Evolutionary conservation across 2,329 filamentous ascomycete genomes (phyloP), one percentile per base, ranked within the genome.

Genomic region (Helminthosporium solani): DNA sequence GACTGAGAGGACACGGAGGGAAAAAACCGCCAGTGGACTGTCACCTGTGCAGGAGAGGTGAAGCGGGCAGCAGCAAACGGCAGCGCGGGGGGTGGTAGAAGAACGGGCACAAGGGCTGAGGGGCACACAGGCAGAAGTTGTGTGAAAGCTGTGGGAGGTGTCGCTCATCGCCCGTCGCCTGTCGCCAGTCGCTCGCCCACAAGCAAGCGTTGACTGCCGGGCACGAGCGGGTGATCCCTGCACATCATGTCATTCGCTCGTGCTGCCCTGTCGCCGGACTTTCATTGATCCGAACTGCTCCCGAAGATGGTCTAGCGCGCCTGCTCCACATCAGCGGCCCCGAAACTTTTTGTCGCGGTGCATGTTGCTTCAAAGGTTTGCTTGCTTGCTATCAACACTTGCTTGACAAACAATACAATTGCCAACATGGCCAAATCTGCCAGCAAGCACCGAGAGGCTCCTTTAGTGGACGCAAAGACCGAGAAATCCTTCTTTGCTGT

Each of bases 391-490:
- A 39, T 25, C 33, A 40, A 27, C 14, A n/a, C 4, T 15, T 15
- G 5, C n/a, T 27, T 40, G 44, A 40, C 50, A 27, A 43, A 34
- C 11, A 25, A n/a, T 4, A n/a, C 28, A 33, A 18, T 50, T 51
- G 48, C 58, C 40, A 31, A 31, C 14, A 70, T 70, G 68, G 62
- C 57, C 42, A 70, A 68, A 50, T 57, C 64, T 53, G 57, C 58
- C 40, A 53, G 46, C 50, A 65, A 64, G 49, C 57, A 53, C 40
- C 16, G 54, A 16, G 53, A 53, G 16, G 56, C 46, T 15, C 27
- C 56, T 38, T 20, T 25, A 8, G 35, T 14, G 19, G 9, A 49
- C 41, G 42, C 51, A 33, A 50, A 53, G 34, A 44, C 45, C 19
- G 39, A 42, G 33, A 58, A 51, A 31, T 20, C 58, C n/a, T 52